Evolutionary conservation across 1,284 basidiomycete genomes (phyloP).

Genomic region (Gomphus bonarii): DNA sequence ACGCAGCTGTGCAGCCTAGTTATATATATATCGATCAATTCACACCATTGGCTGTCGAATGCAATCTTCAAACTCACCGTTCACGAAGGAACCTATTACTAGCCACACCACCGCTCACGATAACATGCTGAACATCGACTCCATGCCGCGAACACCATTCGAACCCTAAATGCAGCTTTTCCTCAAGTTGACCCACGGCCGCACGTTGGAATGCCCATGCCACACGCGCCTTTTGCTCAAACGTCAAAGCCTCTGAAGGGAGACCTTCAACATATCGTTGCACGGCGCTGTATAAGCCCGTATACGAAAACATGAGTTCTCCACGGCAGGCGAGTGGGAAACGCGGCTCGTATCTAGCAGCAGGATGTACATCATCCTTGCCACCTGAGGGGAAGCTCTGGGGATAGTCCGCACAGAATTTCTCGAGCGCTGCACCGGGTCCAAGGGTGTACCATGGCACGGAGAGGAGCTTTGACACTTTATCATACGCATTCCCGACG

Average conservation of each 20-base stretch:
- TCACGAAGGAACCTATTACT: conserved; percentile 65
- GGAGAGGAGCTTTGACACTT: conserved; percentile 58
- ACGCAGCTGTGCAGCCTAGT: conserved; percentile 36
- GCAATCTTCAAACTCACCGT: conserved; percentile 33
- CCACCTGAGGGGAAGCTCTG: not conserved
- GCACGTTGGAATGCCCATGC: conserved; percentile 66
- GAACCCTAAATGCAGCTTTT: conserved; percentile 60
- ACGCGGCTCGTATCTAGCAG: conserved; percentile 19
- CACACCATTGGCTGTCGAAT: not conserved
- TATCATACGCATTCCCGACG: conserved; percentile 75
- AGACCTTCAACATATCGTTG: conserved; percentile 14
- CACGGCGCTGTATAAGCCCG: conserved; percentile 59
- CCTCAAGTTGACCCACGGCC: conserved; percentile 62
- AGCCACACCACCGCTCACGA: conserved; percentile 87
- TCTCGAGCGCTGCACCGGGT: conserved; percentile 71
- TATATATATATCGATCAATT: conserved; percentile 16
- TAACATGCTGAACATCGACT: conserved; percentile 43
- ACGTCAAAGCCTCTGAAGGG: conserved; percentile 33
- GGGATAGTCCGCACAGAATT: conserved; percentile 35
- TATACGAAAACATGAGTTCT: conserved; percentile 64
- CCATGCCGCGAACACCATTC: conserved; percentile 31
- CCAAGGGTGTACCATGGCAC: conserved; percentile 54
- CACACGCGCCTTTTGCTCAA: conserved; percentile 24
- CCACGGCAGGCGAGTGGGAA: conserved; percentile 47
- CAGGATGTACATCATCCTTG: conserved; percentile 10